phyloP scores from a whole-genome alignment of 2,329 filamentous ascomycete genomes.

The Aspergillus versicolor region DNA sequence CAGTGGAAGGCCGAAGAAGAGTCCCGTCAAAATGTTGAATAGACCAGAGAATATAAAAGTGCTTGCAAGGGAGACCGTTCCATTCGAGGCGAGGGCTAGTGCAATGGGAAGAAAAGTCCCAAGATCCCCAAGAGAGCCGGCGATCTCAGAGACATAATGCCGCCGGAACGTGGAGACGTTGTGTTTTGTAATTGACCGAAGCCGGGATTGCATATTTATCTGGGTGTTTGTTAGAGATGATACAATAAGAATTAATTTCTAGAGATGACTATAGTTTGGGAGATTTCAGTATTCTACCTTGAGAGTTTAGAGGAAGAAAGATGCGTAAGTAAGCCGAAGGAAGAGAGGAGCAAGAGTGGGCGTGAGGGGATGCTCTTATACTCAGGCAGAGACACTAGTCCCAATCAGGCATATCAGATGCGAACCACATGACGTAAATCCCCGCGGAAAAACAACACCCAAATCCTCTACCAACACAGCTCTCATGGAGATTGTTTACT shows the following conservation, averaged over 20 bases:
- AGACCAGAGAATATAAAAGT: constrained; percentile 87
- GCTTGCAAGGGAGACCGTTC: constrained; percentile 75
- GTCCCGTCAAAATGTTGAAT: constrained; percentile 80
- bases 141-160: constrained; percentile 71
- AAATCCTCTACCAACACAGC: too few species aligned
- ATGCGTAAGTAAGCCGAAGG: too few species aligned
- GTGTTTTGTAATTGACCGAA: constrained; percentile 37
- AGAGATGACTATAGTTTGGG: background rate
- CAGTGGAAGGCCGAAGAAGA: constrained; percentile 81
- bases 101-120: constrained; percentile 87
- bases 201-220: constrained; percentile 15
- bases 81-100: constrained; percentile 76
- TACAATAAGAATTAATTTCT: background rate
- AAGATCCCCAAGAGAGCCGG: constrained; percentile 83
- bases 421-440: too few species aligned
- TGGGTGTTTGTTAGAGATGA: background rate
- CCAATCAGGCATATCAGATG: too few species aligned
- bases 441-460: too few species aligned
- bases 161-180: constrained; percentile 58
- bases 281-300: too few species aligned
- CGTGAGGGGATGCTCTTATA: too few species aligned
- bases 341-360: too few species aligned
- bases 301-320: too few species aligned
- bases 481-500: too few species aligned
- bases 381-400: too few species aligned